Base-by-base conservation (phyloP, 2,329 filamentous ascomycete genomes). In the Talaromyces piceae region DNA sequence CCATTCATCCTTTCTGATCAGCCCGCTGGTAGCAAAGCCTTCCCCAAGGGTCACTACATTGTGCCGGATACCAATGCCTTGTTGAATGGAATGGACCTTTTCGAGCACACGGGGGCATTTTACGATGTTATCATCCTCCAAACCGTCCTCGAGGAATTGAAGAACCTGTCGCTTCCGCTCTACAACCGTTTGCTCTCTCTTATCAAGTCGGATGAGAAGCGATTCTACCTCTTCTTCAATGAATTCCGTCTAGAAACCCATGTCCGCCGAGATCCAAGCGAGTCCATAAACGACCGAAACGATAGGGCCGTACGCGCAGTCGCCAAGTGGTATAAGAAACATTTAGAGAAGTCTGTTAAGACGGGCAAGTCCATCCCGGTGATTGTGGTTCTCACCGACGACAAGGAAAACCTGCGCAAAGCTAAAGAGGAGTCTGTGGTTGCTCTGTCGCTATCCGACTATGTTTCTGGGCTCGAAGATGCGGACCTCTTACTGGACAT, bases 191-290 rank as follows among this genome's bases (percentile, higher is more conserved):
- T 98, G 46, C 82, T 97, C 58, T 84, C 87, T 20, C 76, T 98
- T 57, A 95, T 91, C 33, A 95, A 91, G 71, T 95, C 91, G 63
- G 90, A 95, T 61, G 90, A 95, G 58, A 98, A 98, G 76, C 83
- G 91, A 50, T 97, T 95, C 67, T 96, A 97, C 64, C 88, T 98
- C 48, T 98, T 98, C 68, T 97, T 97, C 80, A 98, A 98, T 68
- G 93, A 98, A 62, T 98, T 98, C 65, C 82, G 91, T 47, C 76
- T 91, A 33, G 94, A 98, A 69, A 98, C 93, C 0, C 87, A 95
- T 63, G 81, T 96, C 45, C 73, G 79, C 25, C 80, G 93, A 55
- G 79, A 84, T 18, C 69, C 78, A 5, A 85, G 87, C 31, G 93
- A 98, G 73, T 86, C 82, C 3, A 93, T 98, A 70, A 98, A 98